These are phyloP conservation scores for Beta corolliflora DNA, from an alignment of 179 eudicot genomes.

Conservation along the genomic window DNA sequence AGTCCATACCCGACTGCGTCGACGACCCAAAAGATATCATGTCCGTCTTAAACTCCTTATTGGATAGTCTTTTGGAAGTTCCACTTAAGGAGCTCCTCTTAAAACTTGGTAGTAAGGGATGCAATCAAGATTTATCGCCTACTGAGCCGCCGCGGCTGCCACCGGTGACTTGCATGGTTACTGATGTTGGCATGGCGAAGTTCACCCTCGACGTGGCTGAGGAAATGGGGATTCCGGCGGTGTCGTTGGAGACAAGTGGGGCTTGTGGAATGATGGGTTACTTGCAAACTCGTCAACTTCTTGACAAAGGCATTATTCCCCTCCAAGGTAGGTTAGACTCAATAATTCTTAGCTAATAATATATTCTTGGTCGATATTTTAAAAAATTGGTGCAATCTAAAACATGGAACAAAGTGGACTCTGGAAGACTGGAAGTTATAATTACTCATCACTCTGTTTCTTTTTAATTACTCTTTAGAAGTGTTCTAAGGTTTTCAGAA, in stretches of 20 bases:
- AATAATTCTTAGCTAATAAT: no score
- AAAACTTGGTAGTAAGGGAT: not conserved
- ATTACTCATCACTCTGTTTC: no score
- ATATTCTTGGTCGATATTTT: no score
- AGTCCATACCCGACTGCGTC: slow-evolving; percentile 20
- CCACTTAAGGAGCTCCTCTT: slow-evolving; percentile 7
- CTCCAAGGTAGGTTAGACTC: not conserved
- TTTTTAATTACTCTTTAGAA: no score
- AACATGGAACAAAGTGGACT: no score
- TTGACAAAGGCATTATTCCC: slow-evolving; percentile 18
- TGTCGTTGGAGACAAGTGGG: slow-evolving; percentile 6
- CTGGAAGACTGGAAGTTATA: no score
- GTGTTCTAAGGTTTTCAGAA: no score
- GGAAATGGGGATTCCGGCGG: slow-evolving; percentile 14
- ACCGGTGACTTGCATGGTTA: slow-evolving; percentile 15
- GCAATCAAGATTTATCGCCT: not conserved
- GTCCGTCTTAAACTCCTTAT: not conserved
- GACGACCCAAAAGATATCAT: slow-evolving; percentile 21
- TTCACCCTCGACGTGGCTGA: slow-evolving; percentile 6
- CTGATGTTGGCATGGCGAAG: slow-evolving; percentile 6
- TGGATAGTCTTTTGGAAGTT: not conserved
- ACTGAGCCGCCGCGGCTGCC: no score
- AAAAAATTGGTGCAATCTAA: no score
- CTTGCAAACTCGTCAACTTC: slow-evolving; percentile 11
- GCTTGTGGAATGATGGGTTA: slow-evolving; percentile 25